Base-by-base conservation (phyloP, 257 asterid genomes). In the Lycium barbarum region DNA sequence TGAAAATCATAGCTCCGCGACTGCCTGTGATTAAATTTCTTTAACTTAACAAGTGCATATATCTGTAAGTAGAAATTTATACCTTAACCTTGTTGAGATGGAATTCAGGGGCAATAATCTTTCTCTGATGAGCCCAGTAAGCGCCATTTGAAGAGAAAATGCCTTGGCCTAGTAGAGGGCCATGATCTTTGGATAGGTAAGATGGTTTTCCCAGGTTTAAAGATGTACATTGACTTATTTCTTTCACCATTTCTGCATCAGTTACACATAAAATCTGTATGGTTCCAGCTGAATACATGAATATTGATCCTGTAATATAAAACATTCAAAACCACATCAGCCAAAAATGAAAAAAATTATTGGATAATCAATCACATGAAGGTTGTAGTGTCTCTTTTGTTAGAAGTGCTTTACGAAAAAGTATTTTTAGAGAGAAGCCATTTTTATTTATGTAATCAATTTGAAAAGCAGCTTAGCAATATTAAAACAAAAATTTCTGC, bases 121-220 rank as follows among this genome's bases (percentile, higher is more conserved):
- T 89, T 86, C 93, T 90, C 86, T 91, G 98, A 57, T 88, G 89
- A 83, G 91, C 93, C 98, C 97, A 93, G 55, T 88, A 92, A 33
- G 87, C 87, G 15, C 97, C 97, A 22, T 91, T 93, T 7, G 97
- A 92, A 49, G 96, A 78, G 51, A 94, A 85, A 87, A 94, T 93
- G 83, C 98, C 98, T 84, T 88, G 85, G 61, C 98, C 98, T 7
- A 92, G 90, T 73, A 93, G 89, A 83, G 97, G 93, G 5, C 94
- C 97, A 2, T 88, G 92, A 12, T 94, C 97, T 9, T 84, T 93
- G 7, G 95, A 92, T 45, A 93, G 84, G 83, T 90, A 93, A 22
- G 88, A 71, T 83, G 98, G 97, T 85, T 92, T 94, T 9, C 98
- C 98, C 4, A 92, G 90, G 87, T 89, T 85, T 76, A 88, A 62